phyloP scores from a whole-genome alignment of 495 filamentous ascomycete species.

The Schizothecium vesticola region DNA sequence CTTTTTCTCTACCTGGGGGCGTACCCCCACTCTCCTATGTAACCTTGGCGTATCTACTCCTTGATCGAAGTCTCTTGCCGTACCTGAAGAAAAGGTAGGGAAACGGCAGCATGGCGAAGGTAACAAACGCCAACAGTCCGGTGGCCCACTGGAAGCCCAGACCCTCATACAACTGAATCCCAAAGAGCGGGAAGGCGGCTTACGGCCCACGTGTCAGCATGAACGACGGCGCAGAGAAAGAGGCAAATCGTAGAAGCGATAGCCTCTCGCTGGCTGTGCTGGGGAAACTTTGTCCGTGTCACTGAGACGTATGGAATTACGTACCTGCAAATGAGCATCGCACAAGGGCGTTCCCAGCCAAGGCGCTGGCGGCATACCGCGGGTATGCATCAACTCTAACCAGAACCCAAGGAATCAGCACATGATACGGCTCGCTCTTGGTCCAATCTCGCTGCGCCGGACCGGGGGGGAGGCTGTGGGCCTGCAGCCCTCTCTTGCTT shows the following conservation, averaged over 20 bases:
- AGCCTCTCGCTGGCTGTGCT: slow-evolving; percentile 45
- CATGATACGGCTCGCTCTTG: slow-evolving; percentile 9
- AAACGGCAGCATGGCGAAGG: slow-evolving; percentile 62
- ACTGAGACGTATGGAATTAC: slow-evolving; percentile 35
- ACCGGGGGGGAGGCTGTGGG: neutral
- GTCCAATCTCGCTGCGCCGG: slow-evolving; percentile 16
- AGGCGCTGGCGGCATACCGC: slow-evolving; percentile 76
- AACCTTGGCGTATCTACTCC: slow-evolving; percentile 41
- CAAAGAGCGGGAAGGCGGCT: slow-evolving; percentile 48
- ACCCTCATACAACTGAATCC: slow-evolving; percentile 56
- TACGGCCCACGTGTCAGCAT: slow-evolving; percentile 38
- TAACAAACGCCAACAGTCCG: slow-evolving; percentile 62
- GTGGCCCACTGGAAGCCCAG: slow-evolving; percentile 72
- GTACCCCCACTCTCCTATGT: slow-evolving; percentile 10
- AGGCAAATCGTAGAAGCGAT: slow-evolving; percentile 42
- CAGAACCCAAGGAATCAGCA: slow-evolving; percentile 22
- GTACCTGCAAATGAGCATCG: slow-evolving; percentile 78
- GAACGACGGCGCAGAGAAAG: slow-evolving; percentile 34
- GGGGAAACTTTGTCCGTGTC: slow-evolving; percentile 14
- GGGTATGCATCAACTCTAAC: slow-evolving; percentile 80
- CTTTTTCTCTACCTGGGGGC: neutral
- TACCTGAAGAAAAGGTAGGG: slow-evolving; percentile 66
- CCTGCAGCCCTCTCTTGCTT: neutral
- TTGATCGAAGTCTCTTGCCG: slow-evolving; percentile 50
- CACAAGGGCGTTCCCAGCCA: slow-evolving; percentile 84